Conservation (phyloP, 148 eudicot species). For the Rhododendron williamsianum region DNA sequence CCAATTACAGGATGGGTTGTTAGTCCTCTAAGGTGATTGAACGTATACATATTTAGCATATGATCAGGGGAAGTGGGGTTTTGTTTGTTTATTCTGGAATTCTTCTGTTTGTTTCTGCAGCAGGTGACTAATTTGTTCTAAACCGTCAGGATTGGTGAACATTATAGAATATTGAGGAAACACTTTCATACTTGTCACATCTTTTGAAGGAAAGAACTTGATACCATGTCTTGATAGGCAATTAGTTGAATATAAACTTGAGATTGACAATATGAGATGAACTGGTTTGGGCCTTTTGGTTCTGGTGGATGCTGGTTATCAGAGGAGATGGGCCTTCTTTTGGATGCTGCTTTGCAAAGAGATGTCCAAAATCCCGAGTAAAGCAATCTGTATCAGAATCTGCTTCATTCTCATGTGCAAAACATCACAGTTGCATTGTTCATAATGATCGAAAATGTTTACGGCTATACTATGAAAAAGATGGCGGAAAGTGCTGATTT, state of each 20-base stretch:
- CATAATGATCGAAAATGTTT: not conserved
- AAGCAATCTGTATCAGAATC: not conserved
- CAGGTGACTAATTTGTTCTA: not conserved
- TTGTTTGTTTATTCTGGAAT: not conserved
- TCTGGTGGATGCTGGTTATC: not conserved
- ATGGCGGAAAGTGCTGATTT: not conserved
- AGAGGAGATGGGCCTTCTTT: not conserved
- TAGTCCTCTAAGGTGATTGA: slow-evolving; percentile 73
- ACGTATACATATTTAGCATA: not conserved
- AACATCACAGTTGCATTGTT: not conserved
- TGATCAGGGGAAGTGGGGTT: not conserved
- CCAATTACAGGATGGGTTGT: slow-evolving; percentile 94
- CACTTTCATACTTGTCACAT: not conserved
- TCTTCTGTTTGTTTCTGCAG: not conserved
- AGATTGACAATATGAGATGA: not conserved
- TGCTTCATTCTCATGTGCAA: not conserved
- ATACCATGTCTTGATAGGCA: not conserved
- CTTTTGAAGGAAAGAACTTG: not conserved
- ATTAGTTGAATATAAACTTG: not conserved
- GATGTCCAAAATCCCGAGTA: not conserved
- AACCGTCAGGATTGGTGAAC: not conserved
- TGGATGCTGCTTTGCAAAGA: not conserved
- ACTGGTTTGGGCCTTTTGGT: not conserved
- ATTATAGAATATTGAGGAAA: not conserved
- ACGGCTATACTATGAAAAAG: not conserved